Evolutionary conservation across 2,329 filamentous ascomycete species (phyloP).

Genomic region (Hirsutella rhossiliensis): DNA sequence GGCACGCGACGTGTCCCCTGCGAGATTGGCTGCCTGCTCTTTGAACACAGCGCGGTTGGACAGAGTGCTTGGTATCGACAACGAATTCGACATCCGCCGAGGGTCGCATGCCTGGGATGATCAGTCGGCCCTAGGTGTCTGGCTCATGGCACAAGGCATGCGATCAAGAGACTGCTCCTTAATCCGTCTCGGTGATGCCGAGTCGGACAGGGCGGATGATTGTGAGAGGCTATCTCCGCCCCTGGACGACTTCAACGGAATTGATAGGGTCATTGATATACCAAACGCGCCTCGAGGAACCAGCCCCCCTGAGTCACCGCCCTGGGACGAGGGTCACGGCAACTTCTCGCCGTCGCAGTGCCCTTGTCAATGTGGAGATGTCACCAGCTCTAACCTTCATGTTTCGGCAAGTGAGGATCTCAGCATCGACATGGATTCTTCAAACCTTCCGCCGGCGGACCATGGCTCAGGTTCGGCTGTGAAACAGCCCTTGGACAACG

Average conservation of each 20-base stretch:
- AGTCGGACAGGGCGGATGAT: background rate
- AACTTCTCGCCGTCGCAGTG: too few relatives aligned
- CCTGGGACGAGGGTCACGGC: background rate
- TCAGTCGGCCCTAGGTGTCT: conserved; percentile 22
- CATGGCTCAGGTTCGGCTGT: background rate
- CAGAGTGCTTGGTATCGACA: conserved; percentile 8
- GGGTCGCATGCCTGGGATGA: conserved; percentile 18
- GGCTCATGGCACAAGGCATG: conserved; percentile 23
- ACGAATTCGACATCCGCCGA: conserved; percentile 16
- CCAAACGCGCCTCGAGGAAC: conserved; percentile 1
- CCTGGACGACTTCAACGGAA: conserved; percentile 3
- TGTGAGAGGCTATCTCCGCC: background rate
- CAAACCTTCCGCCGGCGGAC: background rate
- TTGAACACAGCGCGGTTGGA: conserved; percentile 5
- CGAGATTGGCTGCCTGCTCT: conserved; percentile 2
- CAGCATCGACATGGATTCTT: background rate
- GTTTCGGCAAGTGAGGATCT: background rate
- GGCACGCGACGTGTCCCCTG: background rate
- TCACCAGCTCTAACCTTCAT: background rate
- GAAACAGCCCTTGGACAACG: conserved; percentile 2
- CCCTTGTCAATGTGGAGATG: too few relatives aligned
- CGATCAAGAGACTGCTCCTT: conserved; percentile 14
- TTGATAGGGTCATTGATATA: conserved; percentile 6
- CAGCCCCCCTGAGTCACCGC: background rate
- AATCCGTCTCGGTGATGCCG: conserved; percentile 6